Base-by-base conservation (phyloP, 1,284 basidiomycete genomes). In the Leccinum griseonigrum region DNA sequence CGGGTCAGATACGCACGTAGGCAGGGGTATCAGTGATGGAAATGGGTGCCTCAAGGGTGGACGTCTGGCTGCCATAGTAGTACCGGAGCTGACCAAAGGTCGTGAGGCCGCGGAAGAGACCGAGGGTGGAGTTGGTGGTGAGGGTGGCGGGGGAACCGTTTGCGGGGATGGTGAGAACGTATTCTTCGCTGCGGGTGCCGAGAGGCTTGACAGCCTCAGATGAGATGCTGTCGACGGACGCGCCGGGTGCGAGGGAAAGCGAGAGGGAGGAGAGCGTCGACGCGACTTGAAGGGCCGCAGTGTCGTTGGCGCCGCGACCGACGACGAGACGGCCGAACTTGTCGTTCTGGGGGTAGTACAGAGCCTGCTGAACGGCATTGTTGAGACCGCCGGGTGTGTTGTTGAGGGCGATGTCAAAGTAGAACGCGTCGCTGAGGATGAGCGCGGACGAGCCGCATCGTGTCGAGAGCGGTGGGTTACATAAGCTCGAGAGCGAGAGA, bases 41-140 rank as follows among this genome's bases (percentile, higher is more conserved):
- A 4, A 88, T 70, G 0, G 91, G 91, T 0, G 86, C 84, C 48
- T 84, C 75, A 54, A 85, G 72, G 0, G 83, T 81, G 64, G 91
- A 92, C 1, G 79, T 82, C 31, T 75, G 74, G 10, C 72, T 79
- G 9, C 68, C 71, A 54, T 77, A 76, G 38, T 82, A 79, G 68
- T 90, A 93, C 83, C 86, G 90, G 43, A 97, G 75, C 76, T 95
- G 92, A 43, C 80, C 78, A 72, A 97, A 94, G 1, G 93, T 95
- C 31, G 91, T 88, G 64, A 97, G 75, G 1, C 93, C 95, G 57
- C 94, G 81, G 60, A 88, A 85, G 14, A 95, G 76, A 0, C 94
- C 94, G 22, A 97, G 76, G 0, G 91, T 85, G 38, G 90, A 87
- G 62, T 85, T 86, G 3, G 94, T 90, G 0, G 73, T 79, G 54